phyloP scores from a whole-genome alignment of 176 grass and related monocot genomes.

The Triticum turgidum region DNA sequence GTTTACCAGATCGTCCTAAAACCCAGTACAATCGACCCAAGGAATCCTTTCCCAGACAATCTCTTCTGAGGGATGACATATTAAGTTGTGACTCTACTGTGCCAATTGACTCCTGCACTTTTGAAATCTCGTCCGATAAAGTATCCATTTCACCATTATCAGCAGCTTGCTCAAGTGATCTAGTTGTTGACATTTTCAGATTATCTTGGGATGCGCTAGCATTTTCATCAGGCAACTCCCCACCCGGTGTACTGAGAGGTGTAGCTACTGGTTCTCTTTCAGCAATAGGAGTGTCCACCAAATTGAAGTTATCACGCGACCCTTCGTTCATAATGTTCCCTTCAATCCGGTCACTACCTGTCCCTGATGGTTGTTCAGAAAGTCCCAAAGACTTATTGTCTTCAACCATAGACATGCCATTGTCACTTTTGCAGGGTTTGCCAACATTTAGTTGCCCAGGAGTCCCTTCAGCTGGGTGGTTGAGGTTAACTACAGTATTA shows the following conservation, averaged over 20 bases:
- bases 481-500: conserved; percentile 50
- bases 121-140: conserved; percentile 66
- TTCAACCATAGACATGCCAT: conserved; percentile 31
- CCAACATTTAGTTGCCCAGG: conserved; percentile 25
- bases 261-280: conserved; percentile 22
- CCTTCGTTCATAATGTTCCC: conserved; percentile 25
- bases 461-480: conserved; percentile 39
- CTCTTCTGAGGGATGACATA: conserved; percentile 79
- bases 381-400: conserved; percentile 40
- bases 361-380: conserved; percentile 32
- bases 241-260: conserved; percentile 26
- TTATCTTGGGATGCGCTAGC: conserved; percentile 39
- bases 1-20: conserved; percentile 73
- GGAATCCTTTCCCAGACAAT: conserved; percentile 86
- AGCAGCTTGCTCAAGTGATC: conserved; percentile 31
- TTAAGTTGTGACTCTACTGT: conserved; percentile 66
- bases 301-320: conserved; percentile 31
- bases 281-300: conserved; percentile 3
- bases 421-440: conserved; percentile 28
- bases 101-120: conserved; percentile 73
- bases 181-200: conserved; percentile 34
- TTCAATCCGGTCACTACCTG: conserved; percentile 26
- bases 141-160: conserved; percentile 60
- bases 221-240: conserved; percentile 53
- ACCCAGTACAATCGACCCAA: conserved; percentile 85